Conservation (phyloP, 2,329 filamentous ascomycete species). For the Pyricularia grisea region DNA sequence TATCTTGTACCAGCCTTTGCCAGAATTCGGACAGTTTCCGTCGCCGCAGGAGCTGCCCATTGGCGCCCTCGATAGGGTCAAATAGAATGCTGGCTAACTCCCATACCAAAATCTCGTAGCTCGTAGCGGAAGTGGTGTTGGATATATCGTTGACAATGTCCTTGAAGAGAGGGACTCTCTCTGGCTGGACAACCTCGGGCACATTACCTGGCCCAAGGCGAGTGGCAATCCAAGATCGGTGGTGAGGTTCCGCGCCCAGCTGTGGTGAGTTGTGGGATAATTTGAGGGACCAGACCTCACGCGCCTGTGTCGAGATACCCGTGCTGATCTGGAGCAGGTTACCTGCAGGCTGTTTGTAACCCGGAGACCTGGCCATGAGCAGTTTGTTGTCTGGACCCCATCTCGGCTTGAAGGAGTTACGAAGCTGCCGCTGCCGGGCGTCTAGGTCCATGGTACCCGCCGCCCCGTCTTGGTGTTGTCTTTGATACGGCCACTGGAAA, state of each 20-base stretch:
- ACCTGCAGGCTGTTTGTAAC: not conserved
- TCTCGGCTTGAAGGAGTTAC: constrained; percentile 64
- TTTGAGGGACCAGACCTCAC: constrained; percentile 1
- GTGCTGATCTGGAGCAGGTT: not conserved
- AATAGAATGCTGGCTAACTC: constrained; percentile 80
- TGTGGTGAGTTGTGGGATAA: not conserved
- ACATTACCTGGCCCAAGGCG: constrained; percentile 1
- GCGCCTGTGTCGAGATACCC: not conserved
- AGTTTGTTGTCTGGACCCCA: constrained; percentile 53
- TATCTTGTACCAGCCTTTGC: constrained; percentile 54
- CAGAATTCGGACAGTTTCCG: constrained; percentile 60
- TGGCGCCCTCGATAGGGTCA: constrained; percentile 47
- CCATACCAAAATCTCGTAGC: constrained; percentile 73
- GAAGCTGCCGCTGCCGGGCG: constrained; percentile 56
- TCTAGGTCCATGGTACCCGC: constrained; percentile 53
- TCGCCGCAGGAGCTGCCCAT: constrained; percentile 36
- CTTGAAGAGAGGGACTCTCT: not conserved
- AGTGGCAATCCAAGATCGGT: not conserved
- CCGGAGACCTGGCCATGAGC: not conserved
- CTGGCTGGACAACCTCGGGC: not conserved
- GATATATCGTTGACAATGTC: constrained; percentile 17
- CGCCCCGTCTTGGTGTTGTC: constrained; percentile 58
- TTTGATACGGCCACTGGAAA: constrained; percentile 77
- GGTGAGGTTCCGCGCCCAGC: not conserved
- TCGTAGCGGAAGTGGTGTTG: constrained; percentile 27